These are phyloP conservation scores for Coemansia javaensis DNA, from an alignment of 192 early-diverging fungal species.

Conservation along the genomic window DNA sequence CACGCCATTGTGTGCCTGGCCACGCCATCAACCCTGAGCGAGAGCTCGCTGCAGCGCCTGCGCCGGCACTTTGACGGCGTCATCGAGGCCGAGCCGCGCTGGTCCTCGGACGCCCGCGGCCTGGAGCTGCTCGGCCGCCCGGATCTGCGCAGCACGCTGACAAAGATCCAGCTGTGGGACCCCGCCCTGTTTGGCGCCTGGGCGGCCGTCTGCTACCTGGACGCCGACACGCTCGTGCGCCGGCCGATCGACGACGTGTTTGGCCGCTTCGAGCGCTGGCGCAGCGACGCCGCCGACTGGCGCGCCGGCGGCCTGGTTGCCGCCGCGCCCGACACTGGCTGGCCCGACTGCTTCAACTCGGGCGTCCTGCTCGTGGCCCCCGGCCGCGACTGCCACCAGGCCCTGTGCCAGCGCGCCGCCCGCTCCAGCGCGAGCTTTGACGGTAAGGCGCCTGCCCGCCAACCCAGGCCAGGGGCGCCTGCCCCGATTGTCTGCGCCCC, in stretches of 20 bases:
- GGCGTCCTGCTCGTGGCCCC: conserved; percentile 71
- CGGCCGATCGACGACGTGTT: conserved; percentile 81
- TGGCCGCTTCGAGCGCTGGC: conserved; percentile 40
- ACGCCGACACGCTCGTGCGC: conserved; percentile 87
- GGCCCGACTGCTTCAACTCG: conserved; percentile 98
- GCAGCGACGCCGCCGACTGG: conserved; percentile 23
- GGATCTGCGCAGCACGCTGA: conserved; percentile 84
- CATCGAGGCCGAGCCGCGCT: conserved; percentile 61
- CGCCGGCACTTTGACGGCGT: conserved; percentile 64
- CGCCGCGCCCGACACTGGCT: conserved; percentile 88
- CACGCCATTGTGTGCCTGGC: conserved; percentile 66
- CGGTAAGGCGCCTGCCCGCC: conserved; percentile 51
- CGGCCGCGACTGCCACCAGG: conserved; percentile 57
- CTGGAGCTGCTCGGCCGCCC: conserved; percentile 74
- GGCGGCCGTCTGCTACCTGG: conserved; percentile 71
- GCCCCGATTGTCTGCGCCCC: neutral
- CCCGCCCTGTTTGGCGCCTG: conserved; percentile 62
- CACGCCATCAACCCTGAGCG: conserved; percentile 56
- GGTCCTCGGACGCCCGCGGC: conserved; percentile 52
- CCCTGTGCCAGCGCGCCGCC: conserved; percentile 48
- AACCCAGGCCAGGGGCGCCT: neutral
- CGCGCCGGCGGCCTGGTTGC: conserved; percentile 60
- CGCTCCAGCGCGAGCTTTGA: conserved; percentile 66
- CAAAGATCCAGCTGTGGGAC: conserved; percentile 85
- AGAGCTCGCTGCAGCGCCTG: conserved; percentile 50